A percentile compares a stretch with the other conserved stretches of the same genome.
Conservation (phyloP, 2,329 filamentous ascomycete genomes). For the Basipetospora chlamydospora region DNA sequence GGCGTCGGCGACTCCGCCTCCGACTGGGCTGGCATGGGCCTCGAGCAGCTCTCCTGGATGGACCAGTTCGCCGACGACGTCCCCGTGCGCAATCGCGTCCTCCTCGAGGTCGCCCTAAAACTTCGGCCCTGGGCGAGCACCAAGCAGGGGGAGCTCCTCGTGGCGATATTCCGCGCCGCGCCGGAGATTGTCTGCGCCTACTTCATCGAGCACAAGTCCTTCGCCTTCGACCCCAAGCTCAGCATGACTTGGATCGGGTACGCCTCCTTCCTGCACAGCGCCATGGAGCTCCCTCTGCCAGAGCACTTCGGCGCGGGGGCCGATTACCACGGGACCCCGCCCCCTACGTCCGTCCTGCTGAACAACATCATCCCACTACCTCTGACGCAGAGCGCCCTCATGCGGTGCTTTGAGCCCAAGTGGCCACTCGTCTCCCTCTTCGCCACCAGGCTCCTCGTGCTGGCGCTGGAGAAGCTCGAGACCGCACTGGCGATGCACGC, state of each 20-base stretch:
- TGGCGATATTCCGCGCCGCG: constrained; percentile 64
- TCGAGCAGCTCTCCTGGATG: constrained; percentile 57
- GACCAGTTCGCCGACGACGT: constrained; percentile 51
- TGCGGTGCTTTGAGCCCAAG: constrained; percentile 63
- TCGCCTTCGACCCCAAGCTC: constrained; percentile 80
- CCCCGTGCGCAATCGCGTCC: constrained; percentile 62
- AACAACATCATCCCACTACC: constrained; percentile 79
- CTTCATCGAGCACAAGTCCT: constrained; percentile 64
- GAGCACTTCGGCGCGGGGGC: constrained; percentile 52
- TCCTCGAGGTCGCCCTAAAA: constrained; percentile 65
- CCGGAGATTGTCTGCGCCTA: constrained; percentile 84
- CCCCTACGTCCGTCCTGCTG: constrained; percentile 63
- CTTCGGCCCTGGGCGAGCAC: constrained; percentile 72
- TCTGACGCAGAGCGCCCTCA: constrained; percentile 64
- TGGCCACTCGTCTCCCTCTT: constrained; percentile 75
- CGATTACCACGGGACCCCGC: constrained; percentile 50
- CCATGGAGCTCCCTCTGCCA: constrained; percentile 62
- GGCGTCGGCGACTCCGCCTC: too few species aligned
- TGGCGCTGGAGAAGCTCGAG: constrained; percentile 66
- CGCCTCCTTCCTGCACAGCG: constrained; percentile 73
- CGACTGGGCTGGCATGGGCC: constrained; percentile 33
- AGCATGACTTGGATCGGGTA: constrained; percentile 93
- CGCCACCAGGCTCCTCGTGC: constrained; percentile 61
- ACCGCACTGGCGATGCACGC: constrained; percentile 46
- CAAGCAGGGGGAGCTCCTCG: constrained; percentile 66